These are phyloP conservation scores for Physcia stellaris DNA, from an alignment of 495 filamentous ascomycete genomes.

Conservation along the genomic window DNA sequence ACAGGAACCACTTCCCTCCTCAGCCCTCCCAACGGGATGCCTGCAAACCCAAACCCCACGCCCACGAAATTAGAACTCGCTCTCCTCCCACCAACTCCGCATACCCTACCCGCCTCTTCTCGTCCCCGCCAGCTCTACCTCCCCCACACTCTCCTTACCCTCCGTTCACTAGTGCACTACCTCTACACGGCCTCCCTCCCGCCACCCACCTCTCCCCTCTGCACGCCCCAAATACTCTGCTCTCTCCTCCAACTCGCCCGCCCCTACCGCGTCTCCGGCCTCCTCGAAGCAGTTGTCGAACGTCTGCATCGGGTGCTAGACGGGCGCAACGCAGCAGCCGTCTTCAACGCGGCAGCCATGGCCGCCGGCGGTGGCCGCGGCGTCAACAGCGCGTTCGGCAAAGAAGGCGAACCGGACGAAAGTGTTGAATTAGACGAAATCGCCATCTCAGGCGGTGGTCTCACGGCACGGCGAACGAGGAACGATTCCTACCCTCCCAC, in stretches of 20 bases:
- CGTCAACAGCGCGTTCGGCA: slow-evolving; percentile 29
- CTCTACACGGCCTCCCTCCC: slow-evolving; percentile 87
- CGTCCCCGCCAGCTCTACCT: slow-evolving; percentile 82
- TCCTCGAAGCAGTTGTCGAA: slow-evolving; percentile 83
- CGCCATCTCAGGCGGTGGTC: not conserved
- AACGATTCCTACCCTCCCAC: no score
- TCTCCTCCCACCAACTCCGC: slow-evolving; percentile 30
- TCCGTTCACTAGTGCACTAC: slow-evolving; percentile 79
- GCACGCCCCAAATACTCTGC: slow-evolving; percentile 90
- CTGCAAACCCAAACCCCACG: slow-evolving; percentile 31
- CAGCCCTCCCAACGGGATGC: slow-evolving; percentile 24
- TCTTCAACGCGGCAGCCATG: slow-evolving; percentile 98
- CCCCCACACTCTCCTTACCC: slow-evolving; percentile 77
- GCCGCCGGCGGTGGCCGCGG: slow-evolving; percentile 84
- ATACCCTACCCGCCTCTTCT: slow-evolving; percentile 49
- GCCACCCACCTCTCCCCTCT: slow-evolving; percentile 56
- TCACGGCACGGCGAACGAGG: not conserved
- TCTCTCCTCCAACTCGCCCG: slow-evolving; percentile 86
- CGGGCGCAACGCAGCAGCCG: slow-evolving; percentile 83
- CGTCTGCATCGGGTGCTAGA: slow-evolving; percentile 84
- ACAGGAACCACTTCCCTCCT: slow-evolving; percentile 7
- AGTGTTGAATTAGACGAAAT: not conserved
- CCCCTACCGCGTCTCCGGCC: slow-evolving; percentile 82
- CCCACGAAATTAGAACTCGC: slow-evolving; percentile 16
- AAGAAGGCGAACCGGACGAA: slow-evolving; percentile 10